These are phyloP conservation scores for Psilocybe sp. DNA, from an alignment of 768 basidiomycete species.

Conservation along the genomic window DNA sequence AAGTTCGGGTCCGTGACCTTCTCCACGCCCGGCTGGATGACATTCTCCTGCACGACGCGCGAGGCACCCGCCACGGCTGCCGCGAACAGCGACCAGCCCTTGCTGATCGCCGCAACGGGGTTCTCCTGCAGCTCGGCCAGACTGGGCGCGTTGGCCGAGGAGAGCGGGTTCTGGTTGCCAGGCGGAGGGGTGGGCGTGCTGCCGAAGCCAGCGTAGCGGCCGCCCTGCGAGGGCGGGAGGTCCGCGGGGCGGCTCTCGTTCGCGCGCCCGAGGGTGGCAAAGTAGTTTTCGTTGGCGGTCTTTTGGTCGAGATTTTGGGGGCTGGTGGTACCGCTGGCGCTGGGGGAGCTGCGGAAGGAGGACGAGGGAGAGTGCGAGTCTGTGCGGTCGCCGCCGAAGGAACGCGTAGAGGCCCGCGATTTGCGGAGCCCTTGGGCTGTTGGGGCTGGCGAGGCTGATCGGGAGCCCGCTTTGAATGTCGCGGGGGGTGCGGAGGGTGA, in stretches of 20 bases:
- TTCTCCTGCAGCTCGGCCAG: constrained; percentile 83
- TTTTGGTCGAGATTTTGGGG: constrained; percentile 57
- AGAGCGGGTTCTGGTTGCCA: constrained; percentile 61
- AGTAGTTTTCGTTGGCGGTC: constrained; percentile 82
- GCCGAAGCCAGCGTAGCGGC: constrained; percentile 91
- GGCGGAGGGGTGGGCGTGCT: constrained; percentile 67
- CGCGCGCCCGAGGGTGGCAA: constrained; percentile 75
- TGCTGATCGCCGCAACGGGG: constrained; percentile 80
- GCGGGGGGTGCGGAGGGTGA: constrained; percentile 69
- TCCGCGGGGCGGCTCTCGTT: constrained; percentile 78
- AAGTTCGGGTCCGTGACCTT: constrained; percentile 78
- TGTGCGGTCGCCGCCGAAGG: constrained; percentile 47
- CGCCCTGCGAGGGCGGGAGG: constrained; percentile 91
- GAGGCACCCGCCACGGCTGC: constrained; percentile 79
- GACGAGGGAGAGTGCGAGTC: constrained; percentile 54
- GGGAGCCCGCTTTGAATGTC: constrained; percentile 32
- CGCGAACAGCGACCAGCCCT: constrained; percentile 96
- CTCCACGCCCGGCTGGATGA: constrained; percentile 88
- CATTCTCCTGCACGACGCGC: constrained; percentile 75
- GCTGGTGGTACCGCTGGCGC: constrained; percentile 37
- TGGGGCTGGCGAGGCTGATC: constrained; percentile 53
- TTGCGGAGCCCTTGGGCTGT: constrained; percentile 84
- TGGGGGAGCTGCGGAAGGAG: constrained; percentile 45
- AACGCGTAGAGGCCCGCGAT: constrained; percentile 70
- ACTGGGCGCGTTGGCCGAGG: constrained; percentile 78